Evolutionary conservation across 1,139 yeast genomes (phyloP).

Genomic region (Nakaseomyces kungkrabaensis): DNA sequence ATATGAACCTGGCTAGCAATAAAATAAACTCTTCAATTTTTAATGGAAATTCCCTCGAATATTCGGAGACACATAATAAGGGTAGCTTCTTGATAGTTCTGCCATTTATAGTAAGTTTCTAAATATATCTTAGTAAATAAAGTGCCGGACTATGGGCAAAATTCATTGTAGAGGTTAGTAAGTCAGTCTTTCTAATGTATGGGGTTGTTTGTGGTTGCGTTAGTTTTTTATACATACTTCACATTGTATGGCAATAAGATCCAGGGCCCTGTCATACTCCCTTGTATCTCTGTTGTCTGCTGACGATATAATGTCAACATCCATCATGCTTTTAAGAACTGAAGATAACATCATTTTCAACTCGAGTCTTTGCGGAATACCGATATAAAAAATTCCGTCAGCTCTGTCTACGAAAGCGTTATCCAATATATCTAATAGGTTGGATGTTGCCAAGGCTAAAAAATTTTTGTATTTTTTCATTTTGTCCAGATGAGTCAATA

Average conservation of each 20-base stretch:
- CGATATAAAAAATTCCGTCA: constrained; percentile 28
- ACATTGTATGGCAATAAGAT: constrained; percentile 16
- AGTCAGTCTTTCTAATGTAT: too few species aligned
- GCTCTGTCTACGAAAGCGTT: constrained; percentile 34
- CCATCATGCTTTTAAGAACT: constrained; percentile 17
- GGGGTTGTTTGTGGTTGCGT: too few species aligned
- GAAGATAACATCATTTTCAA: constrained; percentile 22
- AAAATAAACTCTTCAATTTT: constrained; percentile 15
- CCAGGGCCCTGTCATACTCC: constrained; percentile 10
- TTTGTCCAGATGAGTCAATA: constrained; percentile 32
- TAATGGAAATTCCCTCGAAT: constrained; percentile 20
- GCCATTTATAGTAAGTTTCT: constrained; percentile 21
- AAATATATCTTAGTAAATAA: not conserved
- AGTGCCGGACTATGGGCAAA: too few species aligned
- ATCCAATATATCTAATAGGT: constrained; percentile 28
- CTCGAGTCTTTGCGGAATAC: constrained; percentile 24
- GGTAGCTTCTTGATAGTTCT: constrained; percentile 25
- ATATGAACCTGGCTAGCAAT: not conserved
- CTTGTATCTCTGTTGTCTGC: not conserved
- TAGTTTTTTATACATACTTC: constrained; percentile 17
- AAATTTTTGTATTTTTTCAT: constrained; percentile 29
- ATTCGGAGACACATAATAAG: constrained; percentile 22
- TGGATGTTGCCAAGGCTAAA: constrained; percentile 32
- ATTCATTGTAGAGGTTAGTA: too few species aligned
- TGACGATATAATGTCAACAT: constrained; percentile 10